phyloP scores from a whole-genome alignment of 1,139 yeast genomes.

The Debaryomycetaceae sp. region DNA sequence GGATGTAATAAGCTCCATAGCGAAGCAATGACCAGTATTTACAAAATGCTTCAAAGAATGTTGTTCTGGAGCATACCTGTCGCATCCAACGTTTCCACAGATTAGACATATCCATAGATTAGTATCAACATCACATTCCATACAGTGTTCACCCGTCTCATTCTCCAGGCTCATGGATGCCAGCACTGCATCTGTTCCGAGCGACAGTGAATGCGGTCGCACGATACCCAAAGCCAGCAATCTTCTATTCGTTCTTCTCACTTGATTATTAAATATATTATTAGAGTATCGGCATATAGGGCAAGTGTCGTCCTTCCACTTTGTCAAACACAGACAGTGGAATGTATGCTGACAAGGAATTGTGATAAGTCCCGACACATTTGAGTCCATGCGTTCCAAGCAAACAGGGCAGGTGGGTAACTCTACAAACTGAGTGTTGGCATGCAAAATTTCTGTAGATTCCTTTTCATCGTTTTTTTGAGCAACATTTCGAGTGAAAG shows the following conservation, averaged over 20 bases:
- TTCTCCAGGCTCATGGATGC: background rate
- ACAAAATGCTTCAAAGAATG: constrained; percentile 85
- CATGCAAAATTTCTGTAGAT: constrained; percentile 3
- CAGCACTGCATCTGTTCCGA: background rate
- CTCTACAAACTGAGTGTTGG: constrained; percentile 42
- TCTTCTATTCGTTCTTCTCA: constrained; percentile 24
- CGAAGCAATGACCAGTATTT: constrained; percentile 80
- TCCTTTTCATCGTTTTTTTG: background rate
- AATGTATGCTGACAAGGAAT: constrained; percentile 93
- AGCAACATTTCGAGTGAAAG: constrained; percentile 45
- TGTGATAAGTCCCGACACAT: constrained; percentile 76
- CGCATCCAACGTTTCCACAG: constrained; percentile 48
- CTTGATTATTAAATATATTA: constrained; percentile 33
- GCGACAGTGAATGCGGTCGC: background rate
- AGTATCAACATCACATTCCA: constrained; percentile 29
- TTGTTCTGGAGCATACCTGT: constrained; percentile 70
- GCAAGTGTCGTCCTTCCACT: constrained; percentile 90
- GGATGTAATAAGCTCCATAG: constrained; percentile 83
- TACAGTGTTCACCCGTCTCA: constrained; percentile 25
- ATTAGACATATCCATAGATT: constrained; percentile 45
- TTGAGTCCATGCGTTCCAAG: constrained; percentile 82
- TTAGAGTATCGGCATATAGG: constrained; percentile 87
- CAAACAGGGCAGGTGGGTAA: constrained; percentile 95
- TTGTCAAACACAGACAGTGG: constrained; percentile 83
- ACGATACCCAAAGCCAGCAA: background rate